Base-by-base conservation (phyloP, 768 basidiomycete species). In the Suillus ampliporus region DNA sequence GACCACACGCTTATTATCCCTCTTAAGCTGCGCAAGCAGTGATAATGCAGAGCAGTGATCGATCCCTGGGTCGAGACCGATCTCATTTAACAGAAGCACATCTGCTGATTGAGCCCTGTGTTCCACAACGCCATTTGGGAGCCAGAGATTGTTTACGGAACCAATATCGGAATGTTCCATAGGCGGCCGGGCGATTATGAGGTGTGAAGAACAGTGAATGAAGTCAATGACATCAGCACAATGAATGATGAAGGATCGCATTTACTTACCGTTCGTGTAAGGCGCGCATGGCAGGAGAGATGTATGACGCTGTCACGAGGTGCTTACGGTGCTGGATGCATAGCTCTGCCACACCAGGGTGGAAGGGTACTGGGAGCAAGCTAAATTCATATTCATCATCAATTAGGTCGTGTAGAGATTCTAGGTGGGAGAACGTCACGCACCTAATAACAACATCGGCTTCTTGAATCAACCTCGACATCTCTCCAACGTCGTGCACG, bases 301-400 rank as follows among this genome's bases (percentile, higher is more conserved):
- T 88, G 71, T 98, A 98, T 5, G 94, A 96, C 0, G 96, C 94
- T 0, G 96, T 97, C 58, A 98, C 86, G 61, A 98, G 82, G 65
- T 96, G 90, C 64, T 89, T 92, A 13, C 76, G 68, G 63, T 88
- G 78, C 38, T 79, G 65, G 54, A 98, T 87, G 69, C 95, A 97
- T 0, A 86, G 68, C 65, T 89, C 80, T 2, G 95, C 95, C 15
- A 95, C 81, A 2, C 72, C 65, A 13, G 86, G 79, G 66, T 98
- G 95, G 69, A 95, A 82, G 0, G 84, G 72, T 0, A 86, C 92
- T 1, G 95, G 95, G 2, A 97, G 79, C 62, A 97, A 78, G 72
- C 95, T 97, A 69, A 4, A 8, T 15, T 38, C 46, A n/a, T 6
- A 38, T 53, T 17, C 17, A 37, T 43, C 35, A 58, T 54, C 40